Conservation (phyloP, 192 early-diverging fungal genomes). For the Fimicolochytrium jonesii region DNA sequence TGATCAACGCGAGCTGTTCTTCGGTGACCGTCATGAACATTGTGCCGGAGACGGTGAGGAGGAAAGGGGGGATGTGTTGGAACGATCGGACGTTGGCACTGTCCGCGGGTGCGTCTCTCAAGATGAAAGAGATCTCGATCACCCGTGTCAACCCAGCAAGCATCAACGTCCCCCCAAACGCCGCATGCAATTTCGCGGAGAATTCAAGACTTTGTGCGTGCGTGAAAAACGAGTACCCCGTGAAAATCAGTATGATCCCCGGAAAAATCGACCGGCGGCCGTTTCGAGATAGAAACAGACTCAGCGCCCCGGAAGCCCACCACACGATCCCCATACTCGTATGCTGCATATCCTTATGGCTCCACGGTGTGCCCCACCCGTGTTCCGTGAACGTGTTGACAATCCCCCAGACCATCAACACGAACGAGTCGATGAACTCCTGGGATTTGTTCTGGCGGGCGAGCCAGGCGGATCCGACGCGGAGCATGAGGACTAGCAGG, state of each 20-base stretch:
- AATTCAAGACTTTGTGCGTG: constrained; percentile 2
- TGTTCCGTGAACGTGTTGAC: constrained; percentile 13
- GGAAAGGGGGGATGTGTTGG: constrained; percentile 4
- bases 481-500: not conserved
- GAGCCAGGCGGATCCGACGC: not conserved
- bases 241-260: constrained; percentile 1
- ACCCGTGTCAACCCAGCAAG: constrained; percentile 4
- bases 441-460: not conserved
- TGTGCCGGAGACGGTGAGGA: constrained; percentile 2
- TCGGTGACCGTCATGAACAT: constrained; percentile 17
- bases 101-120: constrained; percentile 4
- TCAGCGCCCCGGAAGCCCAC: constrained; percentile 1
- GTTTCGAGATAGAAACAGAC: constrained; percentile 4
- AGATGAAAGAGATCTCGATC: constrained; percentile 2
- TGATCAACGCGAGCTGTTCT: constrained; percentile 2
- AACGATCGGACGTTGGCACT: not conserved
- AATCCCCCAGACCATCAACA: constrained; percentile 9
- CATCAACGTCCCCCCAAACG: constrained; percentile 1
- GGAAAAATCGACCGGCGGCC: not conserved
- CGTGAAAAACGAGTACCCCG: not conserved
- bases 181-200: constrained; percentile 1
- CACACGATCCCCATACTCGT: constrained; percentile 9
- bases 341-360: constrained; percentile 13
- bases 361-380: constrained; percentile 2
- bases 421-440: not conserved